Percentiles rank a stretch among this genome's conserved stretches.
Conservation (phyloP, 75 land plant species). For the Isoetes taiwanensis region DNA sequence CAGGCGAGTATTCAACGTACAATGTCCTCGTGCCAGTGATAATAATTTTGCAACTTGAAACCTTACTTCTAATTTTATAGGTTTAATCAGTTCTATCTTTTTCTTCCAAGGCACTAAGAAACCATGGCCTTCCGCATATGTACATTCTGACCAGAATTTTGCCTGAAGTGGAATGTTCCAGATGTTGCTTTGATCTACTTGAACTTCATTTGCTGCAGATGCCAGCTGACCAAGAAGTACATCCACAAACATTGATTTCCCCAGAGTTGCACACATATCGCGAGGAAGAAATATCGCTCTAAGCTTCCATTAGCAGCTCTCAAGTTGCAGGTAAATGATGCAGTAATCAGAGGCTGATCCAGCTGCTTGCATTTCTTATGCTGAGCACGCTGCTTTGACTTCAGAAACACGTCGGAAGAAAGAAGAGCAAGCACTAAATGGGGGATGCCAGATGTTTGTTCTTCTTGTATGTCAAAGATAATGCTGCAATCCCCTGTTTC, state of each 20-base stretch:
- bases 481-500: slow-evolving; percentile 30
- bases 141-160: slow-evolving; percentile 27
- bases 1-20: background rate
- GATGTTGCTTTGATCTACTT: too few relatives aligned
- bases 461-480: slow-evolving; percentile 25
- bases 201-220: background rate
- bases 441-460: slow-evolving; percentile 14
- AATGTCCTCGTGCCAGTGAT: background rate
- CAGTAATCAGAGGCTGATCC: slow-evolving; percentile 8
- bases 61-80: slow-evolving; percentile 27
- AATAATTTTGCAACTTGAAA: too few relatives aligned
- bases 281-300: slow-evolving; percentile 14
- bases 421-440: slow-evolving; percentile 24
- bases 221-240: slow-evolving; percentile 18
- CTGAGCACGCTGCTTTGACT: background rate
- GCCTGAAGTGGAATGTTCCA: slow-evolving; percentile 13
- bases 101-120: slow-evolving; percentile 12
- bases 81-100: slow-evolving; percentile 19
- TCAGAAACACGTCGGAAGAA: slow-evolving; percentile 7
- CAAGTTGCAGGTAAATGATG: slow-evolving; percentile 9
- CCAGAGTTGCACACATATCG: slow-evolving; percentile 25
- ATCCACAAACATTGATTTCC: slow-evolving; percentile 19
- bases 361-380: slow-evolving; percentile 3
- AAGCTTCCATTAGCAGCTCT: slow-evolving; percentile 23
- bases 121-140: slow-evolving; percentile 23